Evolutionary conservation across 1,284 basidiomycete species (phyloP).

Genomic region (Naganishia cerealis): DNA sequence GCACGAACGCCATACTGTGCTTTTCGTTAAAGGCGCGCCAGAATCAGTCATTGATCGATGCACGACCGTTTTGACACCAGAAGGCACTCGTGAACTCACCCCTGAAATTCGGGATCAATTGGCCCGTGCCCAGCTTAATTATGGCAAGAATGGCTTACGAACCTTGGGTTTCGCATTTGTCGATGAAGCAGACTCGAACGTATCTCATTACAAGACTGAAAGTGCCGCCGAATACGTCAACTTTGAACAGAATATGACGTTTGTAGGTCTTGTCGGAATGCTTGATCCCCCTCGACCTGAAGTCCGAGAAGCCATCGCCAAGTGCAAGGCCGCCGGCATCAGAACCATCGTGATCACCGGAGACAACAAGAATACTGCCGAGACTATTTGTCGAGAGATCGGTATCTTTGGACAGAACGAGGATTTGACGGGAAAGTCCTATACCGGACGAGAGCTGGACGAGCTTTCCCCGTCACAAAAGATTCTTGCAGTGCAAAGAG

Average conservation of each 20-base stretch:
- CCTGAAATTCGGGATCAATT: conserved; percentile 64
- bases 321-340: conserved; percentile 90
- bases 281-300: conserved; percentile 96
- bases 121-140: conserved; percentile 65
- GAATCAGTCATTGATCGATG: conserved; percentile 91
- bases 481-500: conserved; percentile 77
- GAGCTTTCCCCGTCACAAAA: conserved; percentile 76
- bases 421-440: conserved; percentile 85
- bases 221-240: conserved; percentile 76
- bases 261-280: conserved; percentile 96
- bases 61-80: conserved; percentile 68
- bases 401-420: conserved; percentile 84
- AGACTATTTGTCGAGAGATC: conserved; percentile 93
- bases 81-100: conserved; percentile 64
- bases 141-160: conserved; percentile 79
- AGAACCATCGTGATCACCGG: conserved; percentile 97
- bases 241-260: conserved; percentile 87
- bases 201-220: conserved; percentile 74
- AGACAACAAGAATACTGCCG: conserved; percentile 96
- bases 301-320: conserved; percentile 79
- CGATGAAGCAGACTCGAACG: conserved; percentile 73
- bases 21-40: conserved; percentile 93
- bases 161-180: conserved; percentile 88
- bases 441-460: conserved; percentile 90
- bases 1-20: conserved; percentile 60